A percentile compares a stretch with the other conserved stretches of the same genome.
Evolutionary conservation across 495 filamentous ascomycete species (phyloP).

Genomic region (Aspergillus incahuasiensis): DNA sequence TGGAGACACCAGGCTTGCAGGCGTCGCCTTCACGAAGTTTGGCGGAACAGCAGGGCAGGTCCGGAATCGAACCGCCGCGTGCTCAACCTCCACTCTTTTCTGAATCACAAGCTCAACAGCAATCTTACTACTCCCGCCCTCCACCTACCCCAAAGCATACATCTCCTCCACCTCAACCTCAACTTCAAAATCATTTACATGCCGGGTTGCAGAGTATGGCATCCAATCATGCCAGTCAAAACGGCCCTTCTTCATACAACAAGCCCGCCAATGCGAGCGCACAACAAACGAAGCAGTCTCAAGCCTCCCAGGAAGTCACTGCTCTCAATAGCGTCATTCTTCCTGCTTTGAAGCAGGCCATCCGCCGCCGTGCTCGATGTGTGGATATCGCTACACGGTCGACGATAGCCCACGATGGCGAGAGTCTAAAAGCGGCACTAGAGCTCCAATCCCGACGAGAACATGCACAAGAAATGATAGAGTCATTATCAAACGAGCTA

Average conservation of each 20-base stretch:
- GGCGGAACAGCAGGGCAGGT: slow-evolving; percentile 21
- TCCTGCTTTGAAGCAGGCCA: slow-evolving; percentile 83
- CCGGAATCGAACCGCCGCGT: slow-evolving; percentile 7
- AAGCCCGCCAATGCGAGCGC: slow-evolving; percentile 4
- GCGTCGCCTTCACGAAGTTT: slow-evolving; percentile 30
- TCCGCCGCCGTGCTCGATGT: slow-evolving; percentile 61
- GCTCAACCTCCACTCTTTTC: slow-evolving; percentile 29
- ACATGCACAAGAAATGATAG: slow-evolving; percentile 75
- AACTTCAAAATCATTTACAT: slow-evolving; percentile 7
- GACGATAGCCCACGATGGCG: background rate
- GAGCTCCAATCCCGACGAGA: slow-evolving; percentile 47
- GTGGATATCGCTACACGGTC: slow-evolving; percentile 20
- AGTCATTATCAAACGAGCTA: slow-evolving; percentile 69
- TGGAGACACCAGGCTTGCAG: slow-evolving; percentile 52
- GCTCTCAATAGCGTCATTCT: slow-evolving; percentile 80
- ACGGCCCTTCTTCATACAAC: background rate
- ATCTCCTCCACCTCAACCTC: slow-evolving; percentile 13
- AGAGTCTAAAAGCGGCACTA: slow-evolving; percentile 9
- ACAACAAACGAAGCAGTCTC: slow-evolving; percentile 15
- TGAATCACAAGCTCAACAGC: slow-evolving; percentile 24
- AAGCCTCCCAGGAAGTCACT: slow-evolving; percentile 36
- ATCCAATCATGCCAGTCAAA: slow-evolving; percentile 1
- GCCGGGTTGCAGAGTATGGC: background rate
- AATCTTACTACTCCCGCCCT: slow-evolving; percentile 11
- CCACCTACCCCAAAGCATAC: slow-evolving; percentile 24